Base-by-base conservation (phyloP, 768 basidiomycete species). In the Clavulina sp. region DNA sequence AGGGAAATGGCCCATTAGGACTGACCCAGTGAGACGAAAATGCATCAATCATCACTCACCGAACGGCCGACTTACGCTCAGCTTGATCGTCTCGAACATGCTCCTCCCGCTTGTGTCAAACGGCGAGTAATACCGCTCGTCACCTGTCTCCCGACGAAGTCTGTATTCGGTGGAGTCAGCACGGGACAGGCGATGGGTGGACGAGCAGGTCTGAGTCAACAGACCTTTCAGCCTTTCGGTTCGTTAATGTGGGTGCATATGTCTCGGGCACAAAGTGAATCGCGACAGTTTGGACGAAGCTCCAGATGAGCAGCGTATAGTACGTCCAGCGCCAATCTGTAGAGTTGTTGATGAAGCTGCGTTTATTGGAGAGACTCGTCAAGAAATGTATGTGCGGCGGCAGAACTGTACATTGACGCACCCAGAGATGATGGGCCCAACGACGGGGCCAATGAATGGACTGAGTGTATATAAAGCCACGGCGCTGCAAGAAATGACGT, bases 261-360 rank as follows among this genome's bases (percentile, higher is more conserved):
- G 84, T 84, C 65, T 88, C 86, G 1, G 81, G 81, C 0, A 80
- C 79, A 40, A 73, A 23, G 44, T 76, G 59, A 5, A 88, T 64
- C 0, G 73, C 65, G 5, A 73, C 47, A 5, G 70, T 62, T 61
- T 84, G 71, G 2, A 64, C 64, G 46, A 73, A 75, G 0, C 73
- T 69, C 87, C 85, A 89, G 21, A 81, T 81, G 1, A 79, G 54
- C 52, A 80, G 61, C 16, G 81, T 64, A 52, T 78, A 76, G 64
- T 79, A 89, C 0, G 83, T 84, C 85, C 84, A 88, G 54, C 81
- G 65, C 82, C 81, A 83, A 13, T 9, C 13, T 9, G 43, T 24
- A 28, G 13, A 9, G 13, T 46, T 9, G 26, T 46, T 46, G 24
- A 46, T 46, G 26, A 46, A 46, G 13, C 43, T 46, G n/a, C n/a